Evolutionary conservation across 176 grass and related monocot species (phyloP), one percentile per base, ranked within the genome.

Genomic region (Luzula sylvatica): DNA sequence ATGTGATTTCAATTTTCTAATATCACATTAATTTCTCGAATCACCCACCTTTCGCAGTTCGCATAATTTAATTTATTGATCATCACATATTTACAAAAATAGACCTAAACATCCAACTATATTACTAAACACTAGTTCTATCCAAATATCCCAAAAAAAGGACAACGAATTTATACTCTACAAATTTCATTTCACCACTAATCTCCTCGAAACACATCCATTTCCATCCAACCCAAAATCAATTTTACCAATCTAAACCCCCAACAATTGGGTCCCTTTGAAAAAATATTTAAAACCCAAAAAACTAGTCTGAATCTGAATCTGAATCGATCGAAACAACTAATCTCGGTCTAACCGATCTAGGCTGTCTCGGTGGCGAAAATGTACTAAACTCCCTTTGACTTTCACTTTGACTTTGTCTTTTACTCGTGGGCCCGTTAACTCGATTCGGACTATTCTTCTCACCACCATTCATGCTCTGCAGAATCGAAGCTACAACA

Each of bases 311-410:
- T 69, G n/a, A 80, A 71, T 84, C 86, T 67, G 72, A 81, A 56
- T 84, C 86, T 2, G 68, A 83, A 21, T 80, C 80, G 11, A 92
- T 80, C 4, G 57, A 63, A 27, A 78, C 5, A 65, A 85, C 4
- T 16, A 75, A 20, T 70, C 60, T 75, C 8, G 30, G 65, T 26
- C 75, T 65, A 69, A 79, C 68, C 61, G 80, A 80, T 50, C 71
- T 56, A 7, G 16, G 42, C 38, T 70, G 57, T 8, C 24, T 38
- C 15, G 43, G 38, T 15, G 50, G 19, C 26, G 58, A 72, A 25
- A 35, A 72, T 66, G 71, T 40, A 35, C 30, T 61, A 38, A 30
- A 46, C 27, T 24, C 38, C 13, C 8, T 46, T 35, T 55, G 52
- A 49, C 8, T 42, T 38, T 30, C 53, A 35, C 52, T 26, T 15